Conservation (phyloP, 257 asterid species). For the Solanum sitiens region DNA sequence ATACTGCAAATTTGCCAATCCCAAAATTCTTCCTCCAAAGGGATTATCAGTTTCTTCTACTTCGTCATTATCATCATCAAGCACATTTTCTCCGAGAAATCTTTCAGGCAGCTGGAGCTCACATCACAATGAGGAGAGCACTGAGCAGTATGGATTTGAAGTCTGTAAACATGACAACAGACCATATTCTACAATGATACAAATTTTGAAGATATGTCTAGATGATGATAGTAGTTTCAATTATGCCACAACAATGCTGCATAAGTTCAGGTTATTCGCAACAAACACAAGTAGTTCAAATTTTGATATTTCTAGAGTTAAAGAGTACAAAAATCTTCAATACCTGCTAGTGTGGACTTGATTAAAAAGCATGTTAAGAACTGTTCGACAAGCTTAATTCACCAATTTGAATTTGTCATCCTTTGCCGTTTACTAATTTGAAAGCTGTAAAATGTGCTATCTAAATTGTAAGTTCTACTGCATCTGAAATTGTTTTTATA, state of each 20-base stretch:
- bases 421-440: neutral
- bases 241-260: conserved; percentile 67
- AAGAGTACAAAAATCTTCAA: neutral
- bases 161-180: conserved; percentile 31
- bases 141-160: conserved; percentile 24
- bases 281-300: neutral
- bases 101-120: conserved; percentile 79
- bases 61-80: conserved; percentile 68
- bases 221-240: conserved; percentile 59
- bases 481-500: neutral
- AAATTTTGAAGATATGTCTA: conserved; percentile 45
- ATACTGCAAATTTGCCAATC: conserved; percentile 62
- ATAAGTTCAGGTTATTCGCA: conserved; percentile 54
- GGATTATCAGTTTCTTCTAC: conserved; percentile 57
- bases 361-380: neutral
- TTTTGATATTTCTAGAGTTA: neutral
- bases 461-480: neutral
- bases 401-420: neutral
- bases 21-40: conserved; percentile 16
- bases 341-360: neutral
- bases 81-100: conserved; percentile 74
- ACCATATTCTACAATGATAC: conserved; percentile 37
- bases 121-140: conserved; percentile 40
- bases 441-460: neutral
- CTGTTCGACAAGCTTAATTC: neutral